Base-by-base conservation (phyloP, 768 basidiomycete genomes). In the Boletales sp. region DNA sequence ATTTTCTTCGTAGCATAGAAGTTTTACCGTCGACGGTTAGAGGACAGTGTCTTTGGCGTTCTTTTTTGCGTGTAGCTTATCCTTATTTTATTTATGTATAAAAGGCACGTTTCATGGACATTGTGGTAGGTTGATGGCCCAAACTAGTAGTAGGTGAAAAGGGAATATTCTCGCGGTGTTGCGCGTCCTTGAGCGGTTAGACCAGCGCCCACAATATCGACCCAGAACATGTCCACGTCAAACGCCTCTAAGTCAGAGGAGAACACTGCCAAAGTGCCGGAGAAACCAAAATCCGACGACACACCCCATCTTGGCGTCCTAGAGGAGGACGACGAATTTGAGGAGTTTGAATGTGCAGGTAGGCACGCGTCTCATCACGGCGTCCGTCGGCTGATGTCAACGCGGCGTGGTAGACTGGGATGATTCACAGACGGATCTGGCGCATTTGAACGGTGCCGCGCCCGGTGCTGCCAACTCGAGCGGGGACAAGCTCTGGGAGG, bases 261-360 rank as follows among this genome's bases (percentile, higher is more conserved):
- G 15, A 55, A 32, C n/a, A 31, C 53, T 11, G n/a, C 61, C n/a
- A 68, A 70, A 45, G 55, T 47, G 8, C 52, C 62, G 24, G 62
- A 69, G 21, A 74, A 76, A 41, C 69, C 74, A 50, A 67, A 74
- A 47, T 74, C 76, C 32, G 72, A 77, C 0, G 75, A 79, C 50
- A 71, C 71, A 2, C 77, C 79, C 41, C 83, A 87, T 61, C 79
- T 95, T 0, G 90, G 93, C 37, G 85, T 93, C n/a, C 73, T 97
- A 8, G 94, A 97, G 63, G 94, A 97, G 66, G 94, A 97, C 66
- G 94, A 97, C 66, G 94, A 97, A 72, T 97, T 97, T 60, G 94
- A 95, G 64, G 93, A 94, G 62, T 95, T 95, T 67, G 73, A 81
- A 14, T 87, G 82, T 41, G 87, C 89, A 74, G 93, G 94, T 90